Base-by-base conservation (phyloP, 2,329 filamentous ascomycete genomes). In the Aspergillus fumigatus region DNA sequence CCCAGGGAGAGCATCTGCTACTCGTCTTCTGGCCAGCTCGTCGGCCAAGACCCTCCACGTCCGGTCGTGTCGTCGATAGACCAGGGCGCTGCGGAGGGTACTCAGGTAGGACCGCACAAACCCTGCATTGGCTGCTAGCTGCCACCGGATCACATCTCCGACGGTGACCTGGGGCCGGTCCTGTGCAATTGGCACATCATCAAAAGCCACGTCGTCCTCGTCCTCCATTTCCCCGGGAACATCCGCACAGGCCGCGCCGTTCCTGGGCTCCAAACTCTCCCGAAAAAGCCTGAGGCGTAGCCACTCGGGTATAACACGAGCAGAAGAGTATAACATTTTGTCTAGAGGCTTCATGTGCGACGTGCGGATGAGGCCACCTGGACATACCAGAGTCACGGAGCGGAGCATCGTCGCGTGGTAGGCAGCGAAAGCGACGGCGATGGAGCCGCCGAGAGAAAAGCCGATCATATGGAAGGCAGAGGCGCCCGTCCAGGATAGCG, bases 401-500 rank as follows among this genome's bases (percentile, higher is more conserved):
- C 54, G 43, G 26, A 56, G 54, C 35, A 41, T 27, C 21, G 17
- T 35, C 17, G 54, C 23, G 25, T 43, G 38, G 43, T 43, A 43
- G 17, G 29, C 29, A 45, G 54, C 54, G 41, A 56, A 56, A 26
- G 54, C 27, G 9, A 52, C 54, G 17, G 54, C 50, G 29, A 56
- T 40, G 19, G 43, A 40, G 43, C 54, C 54, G n/a, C 54, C 54
- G 32, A 56, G 54, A 19, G 54, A 56, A 27, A 43, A 56, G 10
- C 54, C 50, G 8, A 56, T 45, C 17, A 56, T 29, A 32, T 56
- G 43, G 35, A 56, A 56, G 43, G 32, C 54, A 38, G 50, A 41
- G 14, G 38, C 17, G 3, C 82, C 51, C 0, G 81, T 84, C 87
- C 87, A 90, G 19, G 81, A 55, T 3, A 90, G 73, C 0, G 82